phyloP scores from a whole-genome alignment of 106 monocot species.

The Triglochin maritima region DNA sequence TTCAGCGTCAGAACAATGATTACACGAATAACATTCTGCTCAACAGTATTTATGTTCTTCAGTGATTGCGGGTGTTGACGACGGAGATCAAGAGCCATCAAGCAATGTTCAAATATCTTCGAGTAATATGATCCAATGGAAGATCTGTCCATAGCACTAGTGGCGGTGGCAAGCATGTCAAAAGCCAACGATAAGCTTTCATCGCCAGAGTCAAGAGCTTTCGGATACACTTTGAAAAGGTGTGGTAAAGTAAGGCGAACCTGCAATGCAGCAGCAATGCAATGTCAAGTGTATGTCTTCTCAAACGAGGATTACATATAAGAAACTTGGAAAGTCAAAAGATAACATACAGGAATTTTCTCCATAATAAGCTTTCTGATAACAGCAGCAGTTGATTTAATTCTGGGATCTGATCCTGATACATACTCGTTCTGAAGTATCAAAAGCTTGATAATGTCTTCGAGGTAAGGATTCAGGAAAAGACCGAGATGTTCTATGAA shows the following conservation, averaged over 20 bases:
- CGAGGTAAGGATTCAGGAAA: constrained; percentile 85
- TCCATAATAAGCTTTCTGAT: constrained; percentile 65
- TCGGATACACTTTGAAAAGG: constrained; percentile 43
- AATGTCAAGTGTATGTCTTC: too few relatives aligned
- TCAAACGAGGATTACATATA: too few relatives aligned
- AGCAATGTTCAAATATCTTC: constrained; percentile 68
- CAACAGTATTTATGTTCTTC: constrained; percentile 45
- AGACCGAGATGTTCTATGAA: constrained; percentile 57
- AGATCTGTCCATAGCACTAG: constrained; percentile 64
- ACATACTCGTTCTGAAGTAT: constrained; percentile 60
- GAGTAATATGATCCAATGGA: constrained; percentile 58
- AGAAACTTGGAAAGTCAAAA: too few relatives aligned
- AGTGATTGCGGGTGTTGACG: constrained; percentile 35
- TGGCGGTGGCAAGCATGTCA: constrained; percentile 53
- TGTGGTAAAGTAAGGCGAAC: constrained; percentile 73
- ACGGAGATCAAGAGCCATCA: constrained; percentile 80
- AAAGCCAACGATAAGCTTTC: constrained; percentile 56
- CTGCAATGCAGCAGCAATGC: constrained; percentile 23
- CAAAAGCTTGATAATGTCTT: constrained; percentile 56
- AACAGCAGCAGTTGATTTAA: constrained; percentile 34
- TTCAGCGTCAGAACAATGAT: constrained; percentile 60
- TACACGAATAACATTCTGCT: constrained; percentile 60
- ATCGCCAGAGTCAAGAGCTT: constrained; percentile 55
- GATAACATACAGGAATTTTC: constrained; percentile 65
- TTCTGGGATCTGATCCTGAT: constrained; percentile 38